Percentiles rank a stretch among this genome's conserved stretches.
Conservation (phyloP, 169 alveolate genomes). For the Plasmodium inui region DNA sequence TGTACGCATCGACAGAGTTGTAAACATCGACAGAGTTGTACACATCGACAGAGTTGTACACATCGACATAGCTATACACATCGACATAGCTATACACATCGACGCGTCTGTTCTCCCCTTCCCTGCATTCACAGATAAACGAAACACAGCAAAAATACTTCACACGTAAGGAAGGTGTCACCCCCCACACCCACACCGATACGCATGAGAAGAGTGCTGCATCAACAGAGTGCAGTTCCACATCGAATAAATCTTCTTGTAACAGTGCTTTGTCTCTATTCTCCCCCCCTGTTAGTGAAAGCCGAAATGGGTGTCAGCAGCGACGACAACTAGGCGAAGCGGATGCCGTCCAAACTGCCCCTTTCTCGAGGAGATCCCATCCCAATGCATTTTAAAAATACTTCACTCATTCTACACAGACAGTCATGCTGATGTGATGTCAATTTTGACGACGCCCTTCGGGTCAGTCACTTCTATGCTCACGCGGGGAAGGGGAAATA, state of each 20-base stretch:
- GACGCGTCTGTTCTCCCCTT: not conserved
- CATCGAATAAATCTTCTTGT: not conserved
- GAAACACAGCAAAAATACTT: constrained; percentile 58
- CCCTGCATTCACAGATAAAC: constrained; percentile 29
- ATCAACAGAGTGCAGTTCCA: not conserved
- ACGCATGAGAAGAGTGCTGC: not conserved
- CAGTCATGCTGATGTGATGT: not conserved
- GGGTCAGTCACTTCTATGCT: not conserved
- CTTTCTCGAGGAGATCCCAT: not conserved
- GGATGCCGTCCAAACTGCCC: not conserved
- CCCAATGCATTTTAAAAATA: not conserved
- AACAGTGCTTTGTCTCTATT: not conserved
- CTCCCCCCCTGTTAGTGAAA: constrained; percentile 18
- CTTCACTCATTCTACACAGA: not conserved
- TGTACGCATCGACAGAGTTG: no score
- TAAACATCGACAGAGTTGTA: no score
- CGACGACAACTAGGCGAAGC: constrained; percentile 31
- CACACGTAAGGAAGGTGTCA: constrained; percentile 17
- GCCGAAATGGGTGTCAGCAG: constrained; percentile 70
- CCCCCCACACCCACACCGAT: not conserved
- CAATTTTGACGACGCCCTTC: not conserved
- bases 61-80: no score
- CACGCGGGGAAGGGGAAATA: not conserved
- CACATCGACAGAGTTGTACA: no score
- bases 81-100: not conserved